These are phyloP conservation scores for Magnolia officinalis DNA, from an alignment of 164 flowering plant genomes.

Conservation along the genomic window DNA sequence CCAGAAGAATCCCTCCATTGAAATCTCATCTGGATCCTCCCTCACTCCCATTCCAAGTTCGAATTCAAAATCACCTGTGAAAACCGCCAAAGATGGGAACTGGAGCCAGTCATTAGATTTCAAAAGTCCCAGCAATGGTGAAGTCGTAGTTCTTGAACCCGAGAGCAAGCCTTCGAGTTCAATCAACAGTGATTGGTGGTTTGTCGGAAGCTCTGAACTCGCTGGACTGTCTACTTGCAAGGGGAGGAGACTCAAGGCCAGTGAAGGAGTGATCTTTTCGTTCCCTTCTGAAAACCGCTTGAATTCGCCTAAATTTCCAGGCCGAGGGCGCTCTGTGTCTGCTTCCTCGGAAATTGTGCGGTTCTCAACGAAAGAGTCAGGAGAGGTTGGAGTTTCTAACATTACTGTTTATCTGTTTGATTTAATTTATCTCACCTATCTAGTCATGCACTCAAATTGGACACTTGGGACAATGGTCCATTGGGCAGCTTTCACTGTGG, in stretches of 20 bases:
- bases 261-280: slow-evolving; percentile 60
- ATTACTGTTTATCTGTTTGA: no score
- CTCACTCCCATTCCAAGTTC: neutral
- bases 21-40: neutral
- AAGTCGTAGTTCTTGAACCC: slow-evolving; percentile 9
- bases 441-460: no score
- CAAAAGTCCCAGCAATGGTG: neutral
- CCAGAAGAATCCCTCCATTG: neutral
- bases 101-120: slow-evolving; percentile 8
- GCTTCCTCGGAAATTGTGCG: slow-evolving; percentile 86
- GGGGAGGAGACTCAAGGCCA: slow-evolving; percentile 65
- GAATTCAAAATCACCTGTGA: slow-evolving; percentile 13
- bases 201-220: slow-evolving; percentile 61
- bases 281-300: slow-evolving; percentile 47
- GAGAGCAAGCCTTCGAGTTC: slow-evolving; percentile 7
- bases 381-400: slow-evolving; percentile 52
- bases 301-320: slow-evolving; percentile 40
- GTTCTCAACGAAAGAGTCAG: slow-evolving; percentile 67
- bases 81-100: neutral
- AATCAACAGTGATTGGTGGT: slow-evolving; percentile 64
- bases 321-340: slow-evolving; percentile 47
- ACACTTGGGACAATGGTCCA: no score
- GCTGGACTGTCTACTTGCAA: slow-evolving; percentile 84
- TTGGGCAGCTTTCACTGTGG: neutral
- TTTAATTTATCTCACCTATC: no score